These are phyloP conservation scores for Hsuehochloa calcarea DNA, from an alignment of 176 grass and related monocot species.

Conservation along the genomic window DNA sequence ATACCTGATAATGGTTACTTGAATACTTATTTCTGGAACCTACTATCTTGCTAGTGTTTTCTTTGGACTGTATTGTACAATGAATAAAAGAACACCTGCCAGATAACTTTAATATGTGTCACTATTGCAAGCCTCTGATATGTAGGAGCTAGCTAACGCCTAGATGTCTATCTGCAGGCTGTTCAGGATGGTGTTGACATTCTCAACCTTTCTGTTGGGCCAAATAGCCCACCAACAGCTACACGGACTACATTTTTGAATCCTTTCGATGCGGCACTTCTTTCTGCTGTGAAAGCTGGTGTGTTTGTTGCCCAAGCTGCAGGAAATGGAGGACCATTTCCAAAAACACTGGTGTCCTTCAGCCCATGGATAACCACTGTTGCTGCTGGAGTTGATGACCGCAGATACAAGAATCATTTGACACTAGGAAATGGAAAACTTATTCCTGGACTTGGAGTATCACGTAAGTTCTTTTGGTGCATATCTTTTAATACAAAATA, in stretches of 20 bases:
- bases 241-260: slow-evolving; percentile 92
- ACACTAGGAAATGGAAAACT: slow-evolving; percentile 79
- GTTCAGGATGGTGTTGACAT: slow-evolving; percentile 96
- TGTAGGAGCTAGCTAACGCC: slow-evolving; percentile 9
- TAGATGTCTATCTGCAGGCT: slow-evolving; percentile 51
- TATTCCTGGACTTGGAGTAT: slow-evolving; percentile 90
- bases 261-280: slow-evolving; percentile 93
- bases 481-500: not conserved
- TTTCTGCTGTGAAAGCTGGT: slow-evolving; percentile 96
- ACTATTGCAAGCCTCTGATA: not conserved
- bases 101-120: not conserved
- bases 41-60: not conserved
- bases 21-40: not conserved
- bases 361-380: slow-evolving; percentile 99
- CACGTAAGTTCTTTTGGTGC: slow-evolving; percentile 64
- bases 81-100: not conserved
- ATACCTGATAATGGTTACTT: not conserved
- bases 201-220: slow-evolving; percentile 95
- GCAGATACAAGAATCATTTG: slow-evolving; percentile 98
- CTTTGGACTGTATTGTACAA: not conserved
- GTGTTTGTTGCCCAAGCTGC: slow-evolving; percentile 98
- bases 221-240: slow-evolving; percentile 92
- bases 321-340: slow-evolving; percentile 95
- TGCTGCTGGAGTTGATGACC: slow-evolving; percentile 93
- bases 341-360: slow-evolving; percentile 95